phyloP scores from a whole-genome alignment of 2,329 filamentous ascomycete genomes.

The Diplocarpon mali region DNA sequence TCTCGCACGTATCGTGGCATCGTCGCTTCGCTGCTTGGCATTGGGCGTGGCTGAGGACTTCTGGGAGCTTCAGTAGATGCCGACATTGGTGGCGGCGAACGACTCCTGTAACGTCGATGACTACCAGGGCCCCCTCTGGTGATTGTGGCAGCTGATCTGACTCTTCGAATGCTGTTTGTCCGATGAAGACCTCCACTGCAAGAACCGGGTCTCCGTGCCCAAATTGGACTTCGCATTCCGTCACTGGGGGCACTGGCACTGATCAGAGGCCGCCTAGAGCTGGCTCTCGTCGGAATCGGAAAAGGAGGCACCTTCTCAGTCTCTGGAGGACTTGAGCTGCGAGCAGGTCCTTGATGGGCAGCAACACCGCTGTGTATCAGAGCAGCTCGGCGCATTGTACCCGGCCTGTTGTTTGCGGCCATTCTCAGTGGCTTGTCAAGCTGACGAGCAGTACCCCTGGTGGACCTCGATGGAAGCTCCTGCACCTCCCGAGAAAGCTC shows the following conservation, averaged over 20 bases:
- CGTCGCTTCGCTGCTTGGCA: conserved; percentile 63
- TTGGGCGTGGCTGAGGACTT: conserved; percentile 59
- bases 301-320: conserved; percentile 60
- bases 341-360: conserved; percentile 51
- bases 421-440: conserved; percentile 25
- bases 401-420: conserved; percentile 20
- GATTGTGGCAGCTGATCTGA: conserved; percentile 70
- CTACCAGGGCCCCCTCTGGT: conserved; percentile 38
- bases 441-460: conserved; percentile 19
- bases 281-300: conserved; percentile 81
- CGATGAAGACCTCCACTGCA: conserved; percentile 36
- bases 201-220: conserved; percentile 32
- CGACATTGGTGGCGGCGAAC: conserved; percentile 55
- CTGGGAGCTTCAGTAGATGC: conserved; percentile 56
- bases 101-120: conserved; percentile 40
- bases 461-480: conserved; percentile 5
- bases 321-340: conserved; percentile 55
- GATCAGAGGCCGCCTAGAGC: conserved; percentile 63
- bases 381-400: conserved; percentile 64
- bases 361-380: conserved; percentile 71
- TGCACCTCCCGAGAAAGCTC: conserved; percentile 17
- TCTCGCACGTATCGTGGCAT: conserved; percentile 38
- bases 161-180: conserved; percentile 62
- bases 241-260: conserved; percentile 57
- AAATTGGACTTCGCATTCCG: conserved; percentile 69